Evolutionary conservation across 2,329 filamentous ascomycete species (phyloP), one percentile per base, ranked within the genome.

Genomic region (Neodidymelliopsis sp.): DNA sequence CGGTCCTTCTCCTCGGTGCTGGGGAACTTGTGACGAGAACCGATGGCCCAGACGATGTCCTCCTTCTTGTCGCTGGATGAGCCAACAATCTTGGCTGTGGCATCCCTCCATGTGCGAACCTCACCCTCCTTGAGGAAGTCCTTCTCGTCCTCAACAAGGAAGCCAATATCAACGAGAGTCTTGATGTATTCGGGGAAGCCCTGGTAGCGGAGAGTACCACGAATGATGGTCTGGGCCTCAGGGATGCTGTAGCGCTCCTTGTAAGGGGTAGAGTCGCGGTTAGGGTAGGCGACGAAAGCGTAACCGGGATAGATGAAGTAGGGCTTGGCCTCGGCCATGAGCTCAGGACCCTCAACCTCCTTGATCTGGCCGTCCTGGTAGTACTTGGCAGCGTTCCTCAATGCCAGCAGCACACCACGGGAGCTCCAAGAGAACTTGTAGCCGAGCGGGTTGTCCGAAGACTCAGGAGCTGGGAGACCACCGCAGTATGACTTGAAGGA

Each of bases 101-200:
- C 91, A 60, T 96, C 89, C 72, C 89, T 91, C 93, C 92, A 97
- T 48, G 88, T 66, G 41, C 88, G 82, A 20, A 86, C 77, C 58
- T 83, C 74, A 37, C 64, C 67, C 41, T 68, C 61, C 69, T 86
- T 86, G 66, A 92, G 82, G 76, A 80, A 83, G 62, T 84, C 80
- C 53, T 84, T 77, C 57, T 83, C 77, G 30, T 85, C 83, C 50
- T 96, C 90, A 45, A 80, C 84, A 36, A 97, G 83, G 84, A 97
- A 96, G 59, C 91, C 91, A 53, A 92, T 89, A 71, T 97, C 89
- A 53, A 96, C 91, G 9, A 97, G 85, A 19, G 87, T 84, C 71
- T 88, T 88, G 77, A 97, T 84, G 75, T 97, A 93, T 73, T 95
- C 84, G 2, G 92, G 91, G 83, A 96, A 96, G 33, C 93, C 91